Conservation (phyloP, 768 basidiomycete species). For the Sarcomyxa edulis region DNA sequence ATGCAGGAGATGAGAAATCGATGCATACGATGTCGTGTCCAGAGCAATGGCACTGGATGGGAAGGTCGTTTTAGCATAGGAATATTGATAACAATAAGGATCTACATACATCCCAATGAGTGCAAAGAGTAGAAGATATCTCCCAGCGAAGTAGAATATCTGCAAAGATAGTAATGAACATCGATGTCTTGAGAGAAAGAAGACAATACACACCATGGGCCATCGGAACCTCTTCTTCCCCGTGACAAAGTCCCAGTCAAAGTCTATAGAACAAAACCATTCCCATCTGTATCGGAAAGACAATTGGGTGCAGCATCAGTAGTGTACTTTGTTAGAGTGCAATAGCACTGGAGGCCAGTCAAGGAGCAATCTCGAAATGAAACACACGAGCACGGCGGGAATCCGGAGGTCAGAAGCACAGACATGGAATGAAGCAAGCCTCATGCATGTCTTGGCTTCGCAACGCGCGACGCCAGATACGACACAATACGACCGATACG, state of each 20-base stretch:
- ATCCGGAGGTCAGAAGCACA: no score
- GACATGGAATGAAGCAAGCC: constrained; percentile 2
- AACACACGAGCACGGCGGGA: no score
- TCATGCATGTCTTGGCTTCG: no score
- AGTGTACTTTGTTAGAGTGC: background rate
- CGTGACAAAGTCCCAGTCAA: constrained; percentile 59
- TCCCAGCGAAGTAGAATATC: constrained; percentile 67
- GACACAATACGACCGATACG: no score
- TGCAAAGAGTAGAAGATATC: constrained; percentile 60
- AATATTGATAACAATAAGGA: constrained; percentile 1
- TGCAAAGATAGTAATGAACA: constrained; percentile 16
- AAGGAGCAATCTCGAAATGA: background rate
- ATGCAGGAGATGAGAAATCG: background rate
- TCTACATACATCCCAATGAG: constrained; percentile 61
- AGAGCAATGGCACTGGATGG: constrained; percentile 44
- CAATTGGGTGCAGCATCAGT: no score
- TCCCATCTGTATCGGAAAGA: constrained; percentile 44
- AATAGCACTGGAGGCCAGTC: background rate
- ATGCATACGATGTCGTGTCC: constrained; percentile 37
- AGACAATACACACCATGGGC: constrained; percentile 56
- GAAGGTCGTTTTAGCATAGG: background rate
- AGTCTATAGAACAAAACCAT: constrained; percentile 49
- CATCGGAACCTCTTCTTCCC: constrained; percentile 56
- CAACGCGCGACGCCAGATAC: no score
- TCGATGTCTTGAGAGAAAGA: background rate